These are phyloP conservation scores for Fusarium circinatum DNA, from an alignment of 2,329 filamentous ascomycete species.

Conservation along the genomic window DNA sequence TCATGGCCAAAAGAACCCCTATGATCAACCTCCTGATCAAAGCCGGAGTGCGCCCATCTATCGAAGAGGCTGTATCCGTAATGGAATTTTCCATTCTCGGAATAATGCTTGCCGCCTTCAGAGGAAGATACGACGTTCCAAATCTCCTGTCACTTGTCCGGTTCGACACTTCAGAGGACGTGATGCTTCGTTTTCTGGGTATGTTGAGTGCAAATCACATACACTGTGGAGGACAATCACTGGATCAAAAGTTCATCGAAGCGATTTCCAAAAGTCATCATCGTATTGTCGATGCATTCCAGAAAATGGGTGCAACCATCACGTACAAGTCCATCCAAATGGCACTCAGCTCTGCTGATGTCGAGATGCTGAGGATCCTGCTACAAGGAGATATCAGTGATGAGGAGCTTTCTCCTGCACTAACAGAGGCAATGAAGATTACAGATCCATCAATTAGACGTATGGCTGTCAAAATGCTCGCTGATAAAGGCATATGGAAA, in stretches of 20 bases:
- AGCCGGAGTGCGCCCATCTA: background rate
- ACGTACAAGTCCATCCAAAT: background rate
- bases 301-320: background rate
- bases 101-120: background rate
- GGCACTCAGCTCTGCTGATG: background rate
- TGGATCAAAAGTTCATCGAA: background rate
- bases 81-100: background rate
- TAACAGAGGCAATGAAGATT: background rate
- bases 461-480: background rate
- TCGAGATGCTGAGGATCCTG: background rate
- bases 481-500: background rate
- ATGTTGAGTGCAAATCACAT: background rate
- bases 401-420: background rate
- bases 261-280: background rate
- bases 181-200: background rate
- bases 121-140: background rate
- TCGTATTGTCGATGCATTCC: background rate
- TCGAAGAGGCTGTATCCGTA: background rate
- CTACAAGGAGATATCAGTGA: background rate
- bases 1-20: background rate
- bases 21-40: background rate
- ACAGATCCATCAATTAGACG: background rate
- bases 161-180: background rate
- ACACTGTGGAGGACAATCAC: background rate
- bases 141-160: background rate